A percentile compares a stretch with the other conserved stretches of the same genome.
These are phyloP conservation scores for Epichloe coenophiala DNA, from an alignment of 2,329 filamentous ascomycete species.

Conservation along the genomic window DNA sequence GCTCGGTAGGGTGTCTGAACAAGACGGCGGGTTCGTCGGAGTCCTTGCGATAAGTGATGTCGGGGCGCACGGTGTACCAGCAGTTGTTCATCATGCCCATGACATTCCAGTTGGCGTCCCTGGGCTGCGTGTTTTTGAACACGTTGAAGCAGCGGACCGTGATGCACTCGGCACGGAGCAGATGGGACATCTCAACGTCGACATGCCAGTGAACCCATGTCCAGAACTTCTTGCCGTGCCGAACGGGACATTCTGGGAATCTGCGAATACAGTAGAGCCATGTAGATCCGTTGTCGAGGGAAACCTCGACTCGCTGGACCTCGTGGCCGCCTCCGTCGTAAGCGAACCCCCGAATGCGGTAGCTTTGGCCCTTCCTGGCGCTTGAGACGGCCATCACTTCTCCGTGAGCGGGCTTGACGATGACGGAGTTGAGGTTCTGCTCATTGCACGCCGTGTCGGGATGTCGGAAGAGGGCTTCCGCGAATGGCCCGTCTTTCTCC, in stretches of 20 bases:
- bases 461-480: constrained; percentile 31
- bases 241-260: constrained; percentile 32
- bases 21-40: constrained; percentile 18
- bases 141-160: constrained; percentile 33
- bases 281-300: constrained; percentile 29
- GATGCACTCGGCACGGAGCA: constrained; percentile 28
- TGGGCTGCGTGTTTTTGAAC: constrained; percentile 36
- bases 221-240: constrained; percentile 40
- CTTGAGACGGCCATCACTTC: constrained; percentile 26
- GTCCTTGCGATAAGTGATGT: constrained; percentile 21
- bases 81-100: constrained; percentile 43
- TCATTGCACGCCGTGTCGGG: constrained; percentile 34
- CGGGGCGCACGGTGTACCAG: constrained; percentile 31
- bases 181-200: constrained; percentile 29
- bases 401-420: constrained; percentile 30
- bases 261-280: constrained; percentile 22
- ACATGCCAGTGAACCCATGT: constrained; percentile 39
- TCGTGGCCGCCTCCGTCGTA: constrained; percentile 37
- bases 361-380: constrained; percentile 24
- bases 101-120: constrained; percentile 31
- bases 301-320: constrained; percentile 34
- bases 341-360: constrained; percentile 18
- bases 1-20: constrained; percentile 34
- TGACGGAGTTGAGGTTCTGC: constrained; percentile 34
- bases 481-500: constrained; percentile 33